Evolutionary conservation across 306 rosid genomes (phyloP).

Genomic region (Corylus avellana): DNA sequence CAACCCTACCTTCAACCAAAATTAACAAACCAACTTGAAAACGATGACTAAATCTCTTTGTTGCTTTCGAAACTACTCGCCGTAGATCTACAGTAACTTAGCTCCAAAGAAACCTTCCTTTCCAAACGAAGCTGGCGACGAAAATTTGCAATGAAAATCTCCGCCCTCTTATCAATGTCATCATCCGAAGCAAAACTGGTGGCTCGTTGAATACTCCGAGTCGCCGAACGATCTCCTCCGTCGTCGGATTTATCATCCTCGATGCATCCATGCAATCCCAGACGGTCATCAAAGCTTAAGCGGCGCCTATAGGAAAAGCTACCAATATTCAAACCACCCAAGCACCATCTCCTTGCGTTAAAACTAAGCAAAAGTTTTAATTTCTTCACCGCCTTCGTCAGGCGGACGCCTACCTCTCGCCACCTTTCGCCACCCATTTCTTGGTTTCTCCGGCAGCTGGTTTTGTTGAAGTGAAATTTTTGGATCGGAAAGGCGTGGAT

Average conservation of each 20-base stretch:
- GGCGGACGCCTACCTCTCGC: slow-evolving; percentile 12
- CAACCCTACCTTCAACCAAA: too few relatives aligned
- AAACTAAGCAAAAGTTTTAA: slow-evolving; percentile 28
- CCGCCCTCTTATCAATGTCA: slow-evolving; percentile 62
- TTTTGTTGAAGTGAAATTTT: too few relatives aligned
- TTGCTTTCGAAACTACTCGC: slow-evolving; percentile 6
- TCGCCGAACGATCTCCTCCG: background rate
- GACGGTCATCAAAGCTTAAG: slow-evolving; percentile 31
- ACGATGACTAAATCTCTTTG: too few relatives aligned
- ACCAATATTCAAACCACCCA: slow-evolving; percentile 8
- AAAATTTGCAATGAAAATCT: slow-evolving; percentile 61
- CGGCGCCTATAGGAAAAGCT: slow-evolving; percentile 21
- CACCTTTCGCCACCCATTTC: slow-evolving; percentile 18
- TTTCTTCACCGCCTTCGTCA: slow-evolving; percentile 40
- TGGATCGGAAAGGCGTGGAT: background rate
- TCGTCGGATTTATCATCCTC: slow-evolving; percentile 29
- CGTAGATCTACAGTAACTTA: slow-evolving; percentile 19
- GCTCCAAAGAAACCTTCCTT: slow-evolving; percentile 52
- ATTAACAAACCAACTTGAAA: too few relatives aligned
- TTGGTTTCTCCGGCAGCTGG: too few relatives aligned
- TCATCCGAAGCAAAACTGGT: slow-evolving; percentile 26
- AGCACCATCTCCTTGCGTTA: slow-evolving; percentile 14
- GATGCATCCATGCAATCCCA: slow-evolving; percentile 29
- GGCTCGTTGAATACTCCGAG: slow-evolving; percentile 24
- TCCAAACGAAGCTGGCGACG: slow-evolving; percentile 49